Conservation (phyloP, 345 rosid species). For the Populus davidiana region DNA sequence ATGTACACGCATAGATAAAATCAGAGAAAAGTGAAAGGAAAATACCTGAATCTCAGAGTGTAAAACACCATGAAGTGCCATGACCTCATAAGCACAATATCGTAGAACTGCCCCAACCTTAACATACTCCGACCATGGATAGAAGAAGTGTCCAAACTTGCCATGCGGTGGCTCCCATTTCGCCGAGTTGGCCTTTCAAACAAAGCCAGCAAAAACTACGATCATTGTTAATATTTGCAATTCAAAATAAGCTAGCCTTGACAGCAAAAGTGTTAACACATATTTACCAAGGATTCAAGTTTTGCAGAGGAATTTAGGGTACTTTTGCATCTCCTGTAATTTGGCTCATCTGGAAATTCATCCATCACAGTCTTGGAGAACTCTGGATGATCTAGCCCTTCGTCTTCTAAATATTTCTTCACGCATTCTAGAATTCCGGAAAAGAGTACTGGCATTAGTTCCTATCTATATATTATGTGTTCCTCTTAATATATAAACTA, state of each 20-base stretch:
- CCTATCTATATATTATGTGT: not conserved
- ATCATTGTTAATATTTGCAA: not conserved
- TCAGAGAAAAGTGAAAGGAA: not conserved
- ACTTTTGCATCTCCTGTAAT: slow-evolving; percentile 44
- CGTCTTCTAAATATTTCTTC: slow-evolving; percentile 57
- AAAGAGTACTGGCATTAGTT: not conserved
- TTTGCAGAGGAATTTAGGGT: slow-evolving; percentile 52
- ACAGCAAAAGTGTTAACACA: not conserved
- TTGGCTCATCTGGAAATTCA: slow-evolving; percentile 66
- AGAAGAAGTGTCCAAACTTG: slow-evolving; percentile 52
- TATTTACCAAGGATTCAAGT: slow-evolving; percentile 49
- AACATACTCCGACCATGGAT: slow-evolving; percentile 70
- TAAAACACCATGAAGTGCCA: slow-evolving; percentile 70
- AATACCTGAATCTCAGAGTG: slow-evolving; percentile 71
- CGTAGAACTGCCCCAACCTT: slow-evolving; percentile 60
- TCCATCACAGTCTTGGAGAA: slow-evolving; percentile 53
- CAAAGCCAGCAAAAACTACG: slow-evolving; percentile 11
- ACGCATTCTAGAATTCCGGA: slow-evolving; percentile 49
- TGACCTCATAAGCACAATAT: slow-evolving; percentile 64
- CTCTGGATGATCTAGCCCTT: slow-evolving; percentile 45
- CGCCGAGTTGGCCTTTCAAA: slow-evolving; percentile 47
- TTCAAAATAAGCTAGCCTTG: not conserved
- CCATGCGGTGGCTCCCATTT: slow-evolving; percentile 83
- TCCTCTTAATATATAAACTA: not conserved
- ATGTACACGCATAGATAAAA: not conserved